Conservation (phyloP, 148 eudicot species). For the Gaultheria prostrata region DNA sequence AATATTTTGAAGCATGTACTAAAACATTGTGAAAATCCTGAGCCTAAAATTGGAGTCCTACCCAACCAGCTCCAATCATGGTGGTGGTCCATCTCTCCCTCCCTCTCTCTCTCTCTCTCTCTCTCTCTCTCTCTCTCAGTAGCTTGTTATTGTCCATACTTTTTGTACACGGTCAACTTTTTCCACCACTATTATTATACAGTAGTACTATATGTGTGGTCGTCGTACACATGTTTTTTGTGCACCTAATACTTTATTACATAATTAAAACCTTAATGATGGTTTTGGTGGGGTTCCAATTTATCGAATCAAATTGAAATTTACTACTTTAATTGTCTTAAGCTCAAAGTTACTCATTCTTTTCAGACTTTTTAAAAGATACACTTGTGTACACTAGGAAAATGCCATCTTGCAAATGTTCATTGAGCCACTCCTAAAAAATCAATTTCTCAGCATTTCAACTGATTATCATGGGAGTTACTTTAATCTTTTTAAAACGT, state of each 20-base stretch:
- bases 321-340: background rate
- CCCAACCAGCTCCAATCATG: background rate
- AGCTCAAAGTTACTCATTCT: background rate
- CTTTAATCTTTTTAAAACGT: background rate
- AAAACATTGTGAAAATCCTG: too few species aligned
- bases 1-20: too few species aligned
- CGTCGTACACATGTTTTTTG: constrained; percentile 1
- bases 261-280: background rate
- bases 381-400: background rate
- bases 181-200: background rate
- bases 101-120: background rate
- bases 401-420: background rate
- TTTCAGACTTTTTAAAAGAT: background rate
- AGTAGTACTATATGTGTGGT: too few species aligned
- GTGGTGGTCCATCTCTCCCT: background rate
- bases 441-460: background rate
- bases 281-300: constrained; percentile 1
- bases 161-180: background rate
- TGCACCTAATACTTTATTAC: constrained; percentile 8
- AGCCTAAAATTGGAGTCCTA: background rate
- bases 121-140: background rate
- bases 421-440: background rate
- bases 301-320: background rate
- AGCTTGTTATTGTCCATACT: background rate
- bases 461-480: background rate